Evolutionary conservation across 2,329 filamentous ascomycete genomes (phyloP).

Genomic region (Mycocentrospora acerina): DNA sequence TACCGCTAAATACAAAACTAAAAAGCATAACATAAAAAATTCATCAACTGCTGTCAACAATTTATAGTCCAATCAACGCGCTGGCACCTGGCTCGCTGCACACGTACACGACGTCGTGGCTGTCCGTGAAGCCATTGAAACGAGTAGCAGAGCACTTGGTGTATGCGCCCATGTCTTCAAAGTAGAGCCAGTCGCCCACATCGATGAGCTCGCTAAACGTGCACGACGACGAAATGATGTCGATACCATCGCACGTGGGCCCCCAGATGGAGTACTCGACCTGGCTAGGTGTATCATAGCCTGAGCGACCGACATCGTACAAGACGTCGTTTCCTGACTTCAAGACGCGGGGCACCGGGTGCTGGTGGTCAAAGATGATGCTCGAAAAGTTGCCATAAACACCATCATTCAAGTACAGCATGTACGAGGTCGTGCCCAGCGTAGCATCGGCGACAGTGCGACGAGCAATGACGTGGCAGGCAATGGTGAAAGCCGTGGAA

Average conservation of each 20-base stretch:
- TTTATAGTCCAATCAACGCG: slow-evolving; percentile 60
- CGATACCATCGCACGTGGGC: slow-evolving; percentile 96
- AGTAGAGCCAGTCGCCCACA: slow-evolving; percentile 97
- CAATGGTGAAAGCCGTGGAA: slow-evolving; percentile 87
- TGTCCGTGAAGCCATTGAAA: slow-evolving; percentile 96
- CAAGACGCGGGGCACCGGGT: slow-evolving; percentile 81
- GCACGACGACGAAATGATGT: slow-evolving; percentile 84
- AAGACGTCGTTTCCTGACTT: slow-evolving; percentile 60
- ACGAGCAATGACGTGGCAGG: slow-evolving; percentile 93
- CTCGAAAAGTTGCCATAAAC: slow-evolving; percentile 98
- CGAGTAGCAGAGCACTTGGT: slow-evolving; percentile 96
- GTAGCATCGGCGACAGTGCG: slow-evolving; percentile 78
- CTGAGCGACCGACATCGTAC: slow-evolving; percentile 49
- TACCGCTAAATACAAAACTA: no score
- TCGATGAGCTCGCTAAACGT: slow-evolving; percentile 75
- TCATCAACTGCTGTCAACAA: slow-evolving; percentile 1
- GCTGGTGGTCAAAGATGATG: slow-evolving; percentile 99
- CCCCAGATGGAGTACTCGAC: slow-evolving; percentile 97
- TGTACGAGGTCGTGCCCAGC: slow-evolving; percentile 72
- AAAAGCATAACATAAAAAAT: neutral
- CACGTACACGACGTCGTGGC: slow-evolving; percentile 91
- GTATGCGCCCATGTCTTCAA: slow-evolving; percentile 98
- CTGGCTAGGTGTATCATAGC: slow-evolving; percentile 51
- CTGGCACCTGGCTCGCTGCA: slow-evolving; percentile 87
- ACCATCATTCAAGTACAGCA: slow-evolving; percentile 97